Conservation (phyloP, 2,329 filamentous ascomycete genomes). For the Sporothrix pallida region DNA sequence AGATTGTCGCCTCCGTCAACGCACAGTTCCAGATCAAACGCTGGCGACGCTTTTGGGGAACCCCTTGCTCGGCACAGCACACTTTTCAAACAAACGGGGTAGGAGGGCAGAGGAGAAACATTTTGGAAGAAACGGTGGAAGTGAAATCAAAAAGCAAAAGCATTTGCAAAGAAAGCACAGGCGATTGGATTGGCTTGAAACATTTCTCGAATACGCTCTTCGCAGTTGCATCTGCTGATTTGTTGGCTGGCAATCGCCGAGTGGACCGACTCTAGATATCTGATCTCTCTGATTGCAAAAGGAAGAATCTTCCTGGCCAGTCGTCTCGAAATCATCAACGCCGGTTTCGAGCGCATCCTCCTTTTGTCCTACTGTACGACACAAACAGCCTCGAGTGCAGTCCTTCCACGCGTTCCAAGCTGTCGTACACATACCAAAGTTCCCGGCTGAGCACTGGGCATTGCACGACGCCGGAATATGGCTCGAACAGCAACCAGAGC, state of each 20-base stretch:
- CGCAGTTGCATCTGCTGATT: no score
- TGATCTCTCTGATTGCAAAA: no score
- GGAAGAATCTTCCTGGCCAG: neutral
- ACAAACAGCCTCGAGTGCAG: neutral
- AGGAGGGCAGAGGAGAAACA: neutral
- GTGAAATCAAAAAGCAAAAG: no score
- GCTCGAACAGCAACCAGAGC: no score
- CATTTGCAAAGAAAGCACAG: no score
- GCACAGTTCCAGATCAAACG: slow-evolving; percentile 15
- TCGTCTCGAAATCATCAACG: neutral
- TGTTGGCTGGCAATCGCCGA: neutral
- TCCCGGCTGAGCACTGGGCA: neutral
- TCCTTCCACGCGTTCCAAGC: neutral
- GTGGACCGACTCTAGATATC: neutral
- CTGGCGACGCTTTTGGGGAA: neutral
- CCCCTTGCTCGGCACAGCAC: slow-evolving; percentile 23
- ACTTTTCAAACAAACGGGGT: slow-evolving; percentile 19
- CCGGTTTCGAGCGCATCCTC: neutral
- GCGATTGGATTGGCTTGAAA: no score
- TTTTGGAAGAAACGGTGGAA: neutral
- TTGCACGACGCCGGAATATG: neutral
- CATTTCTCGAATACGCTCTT: no score
- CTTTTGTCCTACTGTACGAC: neutral
- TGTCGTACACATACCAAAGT: neutral
- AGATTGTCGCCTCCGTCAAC: neutral